Base-by-base conservation (phyloP, 208 protist genomes). In the Leishmania aethiopica region DNA sequence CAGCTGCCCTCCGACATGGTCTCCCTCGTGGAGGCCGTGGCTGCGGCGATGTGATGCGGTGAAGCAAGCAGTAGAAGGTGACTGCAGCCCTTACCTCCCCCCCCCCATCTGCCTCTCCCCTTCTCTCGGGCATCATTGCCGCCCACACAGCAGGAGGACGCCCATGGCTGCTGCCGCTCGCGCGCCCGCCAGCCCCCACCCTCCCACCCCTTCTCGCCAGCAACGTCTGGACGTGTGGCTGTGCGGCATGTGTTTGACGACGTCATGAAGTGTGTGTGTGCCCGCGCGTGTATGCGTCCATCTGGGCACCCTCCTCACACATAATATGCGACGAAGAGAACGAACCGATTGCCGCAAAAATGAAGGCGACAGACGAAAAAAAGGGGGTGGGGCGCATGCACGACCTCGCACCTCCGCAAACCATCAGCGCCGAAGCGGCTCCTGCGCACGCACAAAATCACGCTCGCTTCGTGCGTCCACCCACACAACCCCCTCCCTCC, bases 1-100 rank as follows among this genome's bases (percentile, higher is more conserved):
- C 92, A 97, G 87, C 71, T 97, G 25, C 88, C 92, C 17, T 84
- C 82, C 42, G 94, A 97, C 75, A 83, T 96, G 19, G 80, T 81
- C 47, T 75, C 86, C 7, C 82, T 94, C 45, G 93, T 96, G 19
- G 91, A 96, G 59, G 89, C 91, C 5, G 89, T 95, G 42, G 75
- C 62, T 40, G 84, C 62, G 45, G 76, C 74, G 80, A 49, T 59
- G 35, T 37, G 76, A 81, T 59, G 13, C 25, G 17, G 6, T 72
- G 53, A 40, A 71, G 45, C 35, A 64, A 78, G 55, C n/a, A 64
- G 73, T 83, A n/a, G 47, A 45, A 81, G 42, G 35, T 87, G 32
- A 28, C n/a, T 76, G 37, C 35, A 53, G 78, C 25, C 71, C 64
- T 49, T 19, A 13, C 42, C 64, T 49, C 19, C 0, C 42, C 53